These are phyloP conservation scores for Caloboletus firmus DNA, from an alignment of 1,284 basidiomycete genomes.

Conservation along the genomic window DNA sequence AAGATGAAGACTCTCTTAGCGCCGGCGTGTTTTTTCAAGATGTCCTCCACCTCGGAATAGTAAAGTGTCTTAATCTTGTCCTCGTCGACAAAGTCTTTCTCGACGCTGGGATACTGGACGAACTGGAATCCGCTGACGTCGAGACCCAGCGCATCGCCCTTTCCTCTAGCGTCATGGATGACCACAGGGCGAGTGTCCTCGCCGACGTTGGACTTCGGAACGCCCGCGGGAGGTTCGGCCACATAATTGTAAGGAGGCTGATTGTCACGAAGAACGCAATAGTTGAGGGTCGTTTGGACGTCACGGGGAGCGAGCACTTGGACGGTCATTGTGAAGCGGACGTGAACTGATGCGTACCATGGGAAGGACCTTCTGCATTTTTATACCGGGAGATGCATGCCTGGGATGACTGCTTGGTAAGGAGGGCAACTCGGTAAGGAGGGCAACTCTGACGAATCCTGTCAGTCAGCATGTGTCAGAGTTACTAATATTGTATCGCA, in stretches of 20 bases:
- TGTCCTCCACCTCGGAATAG: slow-evolving; percentile 44
- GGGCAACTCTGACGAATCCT: slow-evolving; percentile 9
- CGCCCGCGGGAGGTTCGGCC: slow-evolving; percentile 24
- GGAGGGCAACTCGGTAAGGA: slow-evolving; percentile 10
- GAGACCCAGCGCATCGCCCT: slow-evolving; percentile 36
- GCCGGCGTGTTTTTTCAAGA: slow-evolving; percentile 44
- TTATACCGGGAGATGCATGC: slow-evolving; percentile 1
- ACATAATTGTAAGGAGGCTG: slow-evolving; percentile 34
- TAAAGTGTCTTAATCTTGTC: slow-evolving; percentile 35
- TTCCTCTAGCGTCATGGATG: slow-evolving; percentile 38
- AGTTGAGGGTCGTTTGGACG: slow-evolving; percentile 36
- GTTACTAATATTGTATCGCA: no score
- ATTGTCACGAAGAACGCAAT: slow-evolving; percentile 16
- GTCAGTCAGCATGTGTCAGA: slow-evolving; percentile 5
- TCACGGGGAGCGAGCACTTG: slow-evolving; percentile 21
- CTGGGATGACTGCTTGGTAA: slow-evolving; percentile 13
- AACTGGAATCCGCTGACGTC: slow-evolving; percentile 47
- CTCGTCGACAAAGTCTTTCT: slow-evolving; percentile 46
- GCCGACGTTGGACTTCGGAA: slow-evolving; percentile 30
- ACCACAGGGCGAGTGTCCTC: slow-evolving; percentile 22
- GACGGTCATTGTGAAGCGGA: slow-evolving; percentile 17
- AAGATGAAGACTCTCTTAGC: slow-evolving; percentile 46
- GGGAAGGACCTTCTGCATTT: background rate
- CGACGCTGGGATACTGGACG: slow-evolving; percentile 33
- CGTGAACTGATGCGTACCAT: background rate